Base-by-base conservation (phyloP, 2,329 filamentous ascomycete genomes). In the Juglanconis oblonga region DNA sequence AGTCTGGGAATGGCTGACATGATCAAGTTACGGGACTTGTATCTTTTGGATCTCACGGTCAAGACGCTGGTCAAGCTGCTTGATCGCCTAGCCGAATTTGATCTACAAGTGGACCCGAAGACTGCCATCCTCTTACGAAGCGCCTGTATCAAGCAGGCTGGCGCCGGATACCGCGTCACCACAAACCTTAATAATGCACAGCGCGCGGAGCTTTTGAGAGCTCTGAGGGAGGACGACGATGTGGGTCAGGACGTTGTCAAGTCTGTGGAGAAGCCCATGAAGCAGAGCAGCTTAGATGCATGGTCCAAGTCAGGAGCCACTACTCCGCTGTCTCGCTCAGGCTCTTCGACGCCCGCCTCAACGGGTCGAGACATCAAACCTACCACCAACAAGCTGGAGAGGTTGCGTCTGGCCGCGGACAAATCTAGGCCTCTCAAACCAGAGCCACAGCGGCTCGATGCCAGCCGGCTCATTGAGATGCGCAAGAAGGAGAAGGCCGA, bases 11-110 rank as follows among this genome's bases (percentile, higher is more conserved):
- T 97, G 74, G 88, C 89, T 42, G 91, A 89, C 71, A 97, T 96
- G 92, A 83, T 99, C 57, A 87, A 95, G 59, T 81, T 99, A 4
- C 89, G 94, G 64, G 95, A 99, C 72, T 83, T 87, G 58, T 97
- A 92, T 74, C 83, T 99, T 7, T 88, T 95, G 40, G 87, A 84
- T 62, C 91, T 91, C 44, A 88, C 94, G 13, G 91, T 96, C 52
- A 87, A 87, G 33, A 83, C 98, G 33, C 85, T 97, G 36, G 86
- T 87, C 67, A 96, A 96, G 72, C 87, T 99, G 61, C 82, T 99
- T 40, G 84, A 85, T 13, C 88, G 92, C 29, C 79, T 99, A n/a
- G 86, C 87, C 45, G 88, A 93, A 65, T 88, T 91, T 53, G 82
- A 85, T 56, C 86, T 97, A 66, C 86, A 87, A 56, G 83, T 97